Evolutionary conservation across 139 green algal species (phyloP).

Genomic region (Spirogloea muscicola): DNA sequence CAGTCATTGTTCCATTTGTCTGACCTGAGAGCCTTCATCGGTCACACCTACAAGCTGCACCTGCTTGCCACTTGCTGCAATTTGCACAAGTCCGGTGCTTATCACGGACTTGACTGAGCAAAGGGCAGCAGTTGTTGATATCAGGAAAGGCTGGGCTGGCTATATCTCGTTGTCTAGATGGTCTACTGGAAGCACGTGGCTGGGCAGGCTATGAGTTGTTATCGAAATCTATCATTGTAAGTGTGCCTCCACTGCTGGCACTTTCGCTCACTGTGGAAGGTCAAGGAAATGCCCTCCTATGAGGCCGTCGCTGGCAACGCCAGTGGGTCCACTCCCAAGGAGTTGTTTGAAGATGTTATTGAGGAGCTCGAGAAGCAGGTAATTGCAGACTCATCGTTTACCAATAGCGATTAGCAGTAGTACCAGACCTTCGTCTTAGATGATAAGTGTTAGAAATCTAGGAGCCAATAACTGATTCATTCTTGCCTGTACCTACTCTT

Average conservation of each 20-base stretch:
- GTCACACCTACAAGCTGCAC: background rate
- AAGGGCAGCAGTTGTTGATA: background rate
- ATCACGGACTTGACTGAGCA: background rate
- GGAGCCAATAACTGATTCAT: too few relatives aligned
- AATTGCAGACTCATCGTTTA: too few relatives aligned
- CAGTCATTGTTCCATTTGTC: background rate
- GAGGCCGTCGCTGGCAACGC: slow-evolving; percentile 64
- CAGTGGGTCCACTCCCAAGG: slow-evolving; percentile 65
- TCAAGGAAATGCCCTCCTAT: slow-evolving; percentile 58
- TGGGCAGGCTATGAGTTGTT: background rate
- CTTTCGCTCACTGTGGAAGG: background rate
- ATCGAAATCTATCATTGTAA: background rate
- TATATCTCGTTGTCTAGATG: slow-evolving; percentile 3
- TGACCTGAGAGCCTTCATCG: background rate
- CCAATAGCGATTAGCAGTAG: too few relatives aligned
- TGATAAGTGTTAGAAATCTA: too few relatives aligned
- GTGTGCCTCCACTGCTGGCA: background rate
- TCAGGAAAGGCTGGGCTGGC: background rate
- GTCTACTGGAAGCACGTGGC: background rate
- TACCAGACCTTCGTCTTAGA: too few relatives aligned
- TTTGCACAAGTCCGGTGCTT: background rate
- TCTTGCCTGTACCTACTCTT: too few relatives aligned
- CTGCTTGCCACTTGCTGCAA: background rate
- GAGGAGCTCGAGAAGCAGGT: slow-evolving; percentile 78
- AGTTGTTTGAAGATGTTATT: slow-evolving; percentile 84